A percentile compares a stretch with the other conserved stretches of the same genome.
phyloP scores from a whole-genome alignment of 805 yeast species.

The Ogataea glucozyma region DNA sequence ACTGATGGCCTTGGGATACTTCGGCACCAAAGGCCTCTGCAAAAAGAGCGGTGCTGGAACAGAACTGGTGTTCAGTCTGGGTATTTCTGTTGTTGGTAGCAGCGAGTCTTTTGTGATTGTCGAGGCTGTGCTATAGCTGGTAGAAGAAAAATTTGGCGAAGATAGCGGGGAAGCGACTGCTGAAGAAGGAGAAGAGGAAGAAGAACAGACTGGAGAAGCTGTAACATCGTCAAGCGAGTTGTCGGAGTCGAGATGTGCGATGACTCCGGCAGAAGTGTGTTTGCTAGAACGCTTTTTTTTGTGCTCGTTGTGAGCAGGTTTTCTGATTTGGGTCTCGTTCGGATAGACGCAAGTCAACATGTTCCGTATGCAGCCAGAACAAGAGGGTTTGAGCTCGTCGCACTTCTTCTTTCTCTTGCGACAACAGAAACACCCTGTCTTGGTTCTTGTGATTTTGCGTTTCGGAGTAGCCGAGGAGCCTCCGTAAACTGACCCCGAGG shows the following conservation, averaged over 20 bases:
- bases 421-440: slow-evolving; percentile 42
- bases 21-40: no score
- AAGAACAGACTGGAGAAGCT: no score
- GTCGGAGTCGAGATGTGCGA: slow-evolving; percentile 1
- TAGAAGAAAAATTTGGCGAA: slow-evolving; percentile 26
- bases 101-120: neutral
- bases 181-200: slow-evolving; percentile 14
- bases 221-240: neutral
- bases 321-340: slow-evolving; percentile 20
- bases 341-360: slow-evolving; percentile 38
- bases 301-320: slow-evolving; percentile 6
- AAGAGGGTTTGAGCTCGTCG: slow-evolving; percentile 36
- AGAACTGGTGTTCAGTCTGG: slow-evolving; percentile 5
- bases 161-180: slow-evolving; percentile 30
- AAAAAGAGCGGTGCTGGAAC: no score
- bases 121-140: slow-evolving; percentile 8
- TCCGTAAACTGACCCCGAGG: neutral
- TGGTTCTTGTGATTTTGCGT: slow-evolving; percentile 37
- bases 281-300: slow-evolving; percentile 9
- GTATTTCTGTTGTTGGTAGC: slow-evolving; percentile 2
- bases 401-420: slow-evolving; percentile 42
- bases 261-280: neutral
- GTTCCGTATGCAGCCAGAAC: slow-evolving; percentile 39
- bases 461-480: slow-evolving; percentile 11
- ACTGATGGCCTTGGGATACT: slow-evolving; percentile 22